Evolutionary conservation across 345 rosid genomes (phyloP).

Genomic region (Arabis hirsuta): DNA sequence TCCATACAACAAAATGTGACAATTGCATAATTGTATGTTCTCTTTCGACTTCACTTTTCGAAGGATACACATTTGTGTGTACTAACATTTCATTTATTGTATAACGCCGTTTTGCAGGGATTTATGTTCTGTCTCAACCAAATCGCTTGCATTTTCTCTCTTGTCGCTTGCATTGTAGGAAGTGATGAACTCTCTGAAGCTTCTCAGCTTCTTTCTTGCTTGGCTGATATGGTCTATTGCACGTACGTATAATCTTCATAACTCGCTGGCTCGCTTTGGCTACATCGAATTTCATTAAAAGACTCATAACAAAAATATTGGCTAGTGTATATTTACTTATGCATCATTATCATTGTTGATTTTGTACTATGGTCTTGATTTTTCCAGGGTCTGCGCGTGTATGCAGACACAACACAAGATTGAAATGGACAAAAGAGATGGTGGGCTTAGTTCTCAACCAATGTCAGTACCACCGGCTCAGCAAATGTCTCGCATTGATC

Average conservation of each 20-base stretch:
- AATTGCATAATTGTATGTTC: slow-evolving; percentile 83
- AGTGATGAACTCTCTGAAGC: slow-evolving; percentile 84
- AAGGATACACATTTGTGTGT: neutral
- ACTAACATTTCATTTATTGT: slow-evolving; percentile 11
- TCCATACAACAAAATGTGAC: slow-evolving; percentile 88
- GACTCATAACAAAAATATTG: slow-evolving; percentile 46
- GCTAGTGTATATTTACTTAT: slow-evolving; percentile 39
- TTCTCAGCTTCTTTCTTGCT: slow-evolving; percentile 67
- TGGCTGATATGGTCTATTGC: slow-evolving; percentile 89
- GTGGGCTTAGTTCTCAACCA: slow-evolving; percentile 49
- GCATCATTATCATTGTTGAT: slow-evolving; percentile 48
- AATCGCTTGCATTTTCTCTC: slow-evolving; percentile 87
- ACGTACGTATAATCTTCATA: slow-evolving; percentile 53
- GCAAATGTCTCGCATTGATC: slow-evolving; percentile 65
- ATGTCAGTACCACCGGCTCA: slow-evolving; percentile 64
- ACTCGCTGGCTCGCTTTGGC: neutral
- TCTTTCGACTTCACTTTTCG: slow-evolving; percentile 29
- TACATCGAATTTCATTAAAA: slow-evolving; percentile 31
- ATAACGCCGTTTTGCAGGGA: slow-evolving; percentile 52
- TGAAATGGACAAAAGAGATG: slow-evolving; percentile 74
- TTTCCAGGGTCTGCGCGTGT: slow-evolving; percentile 90
- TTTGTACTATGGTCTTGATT: slow-evolving; percentile 6
- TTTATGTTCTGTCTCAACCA: slow-evolving; percentile 92
- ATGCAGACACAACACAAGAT: slow-evolving; percentile 80
- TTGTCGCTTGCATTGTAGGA: slow-evolving; percentile 88